Percentiles rank a stretch among this genome's conserved stretches.
Conservation (phyloP, 371 early-diverging fungal species). For the Saksenaea oblongispora region DNA sequence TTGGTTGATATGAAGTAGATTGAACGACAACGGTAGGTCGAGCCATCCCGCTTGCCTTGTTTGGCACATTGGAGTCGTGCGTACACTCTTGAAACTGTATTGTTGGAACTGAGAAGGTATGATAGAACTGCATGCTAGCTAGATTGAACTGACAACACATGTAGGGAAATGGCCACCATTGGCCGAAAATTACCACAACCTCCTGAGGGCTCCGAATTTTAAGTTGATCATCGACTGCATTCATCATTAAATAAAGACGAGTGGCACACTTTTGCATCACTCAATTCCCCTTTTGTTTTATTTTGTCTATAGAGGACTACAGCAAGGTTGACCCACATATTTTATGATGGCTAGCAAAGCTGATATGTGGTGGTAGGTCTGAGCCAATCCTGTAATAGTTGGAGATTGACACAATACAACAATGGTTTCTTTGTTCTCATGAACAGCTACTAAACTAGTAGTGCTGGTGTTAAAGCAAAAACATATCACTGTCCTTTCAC, state of each 20-base stretch:
- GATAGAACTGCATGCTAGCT: not conserved
- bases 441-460: too few species aligned
- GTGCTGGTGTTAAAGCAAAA: too few species aligned
- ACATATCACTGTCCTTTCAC: too few species aligned
- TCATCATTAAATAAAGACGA: not conserved
- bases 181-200: constrained; percentile 88
- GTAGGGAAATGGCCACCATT: constrained; percentile 86
- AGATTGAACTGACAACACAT: not conserved
- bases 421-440: too few species aligned
- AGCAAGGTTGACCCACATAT: too few species aligned
- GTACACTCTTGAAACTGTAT: constrained; percentile 82
- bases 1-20: constrained; percentile 9
- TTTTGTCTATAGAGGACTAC: not conserved
- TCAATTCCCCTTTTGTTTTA: not conserved
- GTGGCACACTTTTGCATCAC: not conserved
- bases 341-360: too few species aligned
- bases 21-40: constrained; percentile 55
- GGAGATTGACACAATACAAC: too few species aligned
- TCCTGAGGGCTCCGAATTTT: constrained; percentile 77
- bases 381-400: too few species aligned
- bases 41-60: constrained; percentile 65
- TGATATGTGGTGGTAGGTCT: too few species aligned
- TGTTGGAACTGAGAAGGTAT: constrained; percentile 84
- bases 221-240: constrained; percentile 13
- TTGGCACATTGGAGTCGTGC: constrained; percentile 80